Evolutionary conservation across 106 monocot species (phyloP), one percentile per base, ranked within the genome.

Genomic region (Dioscorea alata): DNA sequence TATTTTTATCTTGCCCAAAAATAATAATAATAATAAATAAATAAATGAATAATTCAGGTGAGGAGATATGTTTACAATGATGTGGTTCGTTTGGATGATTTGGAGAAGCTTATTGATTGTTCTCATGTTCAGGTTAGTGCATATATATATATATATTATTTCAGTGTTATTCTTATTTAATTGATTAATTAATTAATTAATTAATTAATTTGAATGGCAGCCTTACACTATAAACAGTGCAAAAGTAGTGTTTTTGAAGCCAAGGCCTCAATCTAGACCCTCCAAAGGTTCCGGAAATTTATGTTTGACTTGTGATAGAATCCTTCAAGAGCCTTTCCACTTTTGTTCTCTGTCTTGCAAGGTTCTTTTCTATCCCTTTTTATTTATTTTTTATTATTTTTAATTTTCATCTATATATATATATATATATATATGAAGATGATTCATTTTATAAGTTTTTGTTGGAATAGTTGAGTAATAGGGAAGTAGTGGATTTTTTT

Each of bases 171-270:
- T 42, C 6, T 2, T 6, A 6, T 3, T 42, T 42, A 10, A 42
- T 42, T 6, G 0, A 8, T 42, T 3, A 10, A 34, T 34, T 3
- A 42, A 8, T 6, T 42, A 8, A 42, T 42, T 0, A 42, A 42
- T 42, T 42, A 34, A 8, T 8, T 42, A 42, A 42, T 42, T 42
- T 3, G 2, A 28, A 28, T 42, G 23, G 63, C 78, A 89, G 93
- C 82, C 93, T 0, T 94, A 93, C 61, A 93, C 93, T 8, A 93
- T 93, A 69, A 93, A 93, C 68, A 94, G 89, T 74, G 93, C 93
- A 9, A 94, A 94, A 77, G 93, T 94, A 65, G 80, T 94, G 22
- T 94, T 94, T 74, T 62, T 94, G 71, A 94, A 94, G 84, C 86
- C 84, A 61, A 75, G 93, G 82, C 93, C 93, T 23, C 89, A 94